Base-by-base conservation (phyloP, 768 basidiomycete genomes). In the Psilocybe azurescens region DNA sequence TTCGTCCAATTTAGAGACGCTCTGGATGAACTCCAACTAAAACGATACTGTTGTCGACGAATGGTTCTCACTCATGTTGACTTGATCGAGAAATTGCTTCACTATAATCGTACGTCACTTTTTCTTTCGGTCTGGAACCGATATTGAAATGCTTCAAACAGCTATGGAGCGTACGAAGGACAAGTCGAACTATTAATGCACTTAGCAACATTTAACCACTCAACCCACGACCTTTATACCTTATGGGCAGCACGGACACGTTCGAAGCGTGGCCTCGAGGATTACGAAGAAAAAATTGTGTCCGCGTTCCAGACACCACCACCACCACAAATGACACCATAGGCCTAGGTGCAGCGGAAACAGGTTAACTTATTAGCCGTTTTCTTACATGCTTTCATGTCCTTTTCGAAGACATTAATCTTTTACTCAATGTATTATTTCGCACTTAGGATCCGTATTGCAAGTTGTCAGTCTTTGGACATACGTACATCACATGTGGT, bases 51-150 rank as follows among this genome's bases (percentile, higher is more conserved):
- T 77, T 98, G 97, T 77, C 84, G 96, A 50, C 86, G 97, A 51
- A 99, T 98, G 97, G 93, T 99, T 5, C 79, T 98, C 57, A 98
- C 97, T 0, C 97, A 99, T 74, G 97, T 98, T 59, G 97, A 98
- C 77, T 83, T 98, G 65, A 98, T 98, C 67, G 97, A 98, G 78
- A 98, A 98, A 77, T 83, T 98, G 16, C 80, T 99, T 24, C 94
- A 97, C 70, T 99, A 97, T 75, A 97, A 96, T 75, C 95, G 95
- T 97, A 55, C 68, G 91, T 81, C 16, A 24, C 11, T 16, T 50
- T 36, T 16, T 14, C 39, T 47, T 11, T 29, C 58, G 56, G 20
- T 48, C 41, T 20, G 29, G 53, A 28, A 5, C 28, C 44, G 11
- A 32, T 38, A 18, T 41, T 67, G 20, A 59, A n/a, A 9, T 10